Base-by-base conservation (phyloP, 2,329 filamentous ascomycete species). In the Thermothelomyces thermophilus region DNA sequence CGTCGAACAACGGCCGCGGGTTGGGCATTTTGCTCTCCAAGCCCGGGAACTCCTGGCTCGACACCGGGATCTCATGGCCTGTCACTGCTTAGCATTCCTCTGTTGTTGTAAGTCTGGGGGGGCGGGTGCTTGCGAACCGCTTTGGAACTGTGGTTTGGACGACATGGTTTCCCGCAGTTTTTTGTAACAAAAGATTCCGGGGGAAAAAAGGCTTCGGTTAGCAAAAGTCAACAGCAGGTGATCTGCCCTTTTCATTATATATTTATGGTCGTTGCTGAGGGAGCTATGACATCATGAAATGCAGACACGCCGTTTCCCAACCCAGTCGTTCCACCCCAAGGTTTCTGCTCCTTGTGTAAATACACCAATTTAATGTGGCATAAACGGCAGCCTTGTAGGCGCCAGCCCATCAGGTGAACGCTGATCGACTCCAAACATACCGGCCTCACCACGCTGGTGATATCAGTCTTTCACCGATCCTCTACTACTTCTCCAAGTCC, bases 1-100 rank as follows among this genome's bases (percentile, higher is more conserved):
- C 72, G 48, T 84, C 80, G 50, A 77, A 80, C 39, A 77, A 70
- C 1, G 86, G 83, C 48, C 77, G 71, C 1, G 73, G 74, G 17
- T 74, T 64, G 4, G 70, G 68, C 70, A 89, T 72, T 43, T 71
- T 62, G 48, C 60, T 57, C 58, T 73, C 70, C 59, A 70, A 70
- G 28, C 70, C 70, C 2, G 70, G 70, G 52, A 73, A 72, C 2
- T 63, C 60, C 54, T 73, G 71, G 43, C 68, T 56, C 13, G 69
- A 66, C 28, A 72, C 65, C 9, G 69, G 69, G 42, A 72, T 62
- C 24, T 62, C 57, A 54, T 71, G 68, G 24, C 68, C 69, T 70
- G 51, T 33, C 8, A 9, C 35, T 36, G 30, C 41, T 3, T 26
- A 34, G 10, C 9, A 16, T 8, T 22, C 5, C 26, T 43, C 11